Conservation (phyloP, 805 yeast genomes). For the Monosporozyma siamensis region DNA sequence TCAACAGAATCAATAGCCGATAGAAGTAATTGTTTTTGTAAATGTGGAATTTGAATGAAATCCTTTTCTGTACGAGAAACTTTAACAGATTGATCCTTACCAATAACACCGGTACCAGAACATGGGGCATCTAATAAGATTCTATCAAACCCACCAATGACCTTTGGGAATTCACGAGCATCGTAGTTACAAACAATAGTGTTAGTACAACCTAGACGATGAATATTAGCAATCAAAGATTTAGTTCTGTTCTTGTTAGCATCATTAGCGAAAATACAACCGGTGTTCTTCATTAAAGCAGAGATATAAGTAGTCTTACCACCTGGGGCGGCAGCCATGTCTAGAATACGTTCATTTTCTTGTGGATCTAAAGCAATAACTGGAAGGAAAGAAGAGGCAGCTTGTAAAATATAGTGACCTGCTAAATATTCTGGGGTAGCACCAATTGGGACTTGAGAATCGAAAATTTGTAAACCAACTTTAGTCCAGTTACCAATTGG, state of each 20-base stretch:
- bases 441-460: conserved; percentile 98
- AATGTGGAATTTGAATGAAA: conserved; percentile 90
- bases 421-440: conserved; percentile 98
- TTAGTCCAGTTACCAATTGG: conserved; percentile 98
- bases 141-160: conserved; percentile 96
- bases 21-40: conserved; percentile 85
- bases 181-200: conserved; percentile 96
- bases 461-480: conserved; percentile 94
- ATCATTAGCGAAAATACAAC: conserved; percentile 95
- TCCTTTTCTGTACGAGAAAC: conserved; percentile 91
- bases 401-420: conserved; percentile 95
- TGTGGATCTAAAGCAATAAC: conserved; percentile 98
- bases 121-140: conserved; percentile 96
- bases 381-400: conserved; percentile 96
- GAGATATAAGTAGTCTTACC: conserved; percentile 94
- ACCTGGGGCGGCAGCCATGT: conserved; percentile 99
- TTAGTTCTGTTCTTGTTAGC: conserved; percentile 94
- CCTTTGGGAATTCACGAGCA: conserved; percentile 97
- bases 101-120: conserved; percentile 98
- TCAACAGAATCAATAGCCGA: conserved; percentile 98
- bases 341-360: conserved; percentile 88
- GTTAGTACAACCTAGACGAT: conserved; percentile 92
- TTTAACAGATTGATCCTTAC: conserved; percentile 93
- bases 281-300: conserved; percentile 96
- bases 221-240: conserved; percentile 93